Conservation (phyloP, 352 stramenopile genomes). For the Bremia lactucae region DNA sequence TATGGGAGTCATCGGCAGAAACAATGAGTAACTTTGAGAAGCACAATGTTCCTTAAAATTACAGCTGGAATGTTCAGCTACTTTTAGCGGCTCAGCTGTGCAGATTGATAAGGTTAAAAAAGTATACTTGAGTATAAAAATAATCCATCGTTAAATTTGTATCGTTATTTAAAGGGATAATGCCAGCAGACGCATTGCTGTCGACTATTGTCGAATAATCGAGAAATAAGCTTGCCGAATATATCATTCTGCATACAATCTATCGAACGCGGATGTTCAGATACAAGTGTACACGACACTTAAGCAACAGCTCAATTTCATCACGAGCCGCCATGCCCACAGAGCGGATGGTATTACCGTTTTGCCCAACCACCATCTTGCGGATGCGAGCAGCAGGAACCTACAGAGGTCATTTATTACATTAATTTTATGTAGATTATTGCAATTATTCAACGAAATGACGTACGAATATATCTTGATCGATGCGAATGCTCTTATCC, state of each 20-base stretch:
- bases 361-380: conserved; percentile 73
- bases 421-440: neutral
- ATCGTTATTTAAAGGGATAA: too few species aligned
- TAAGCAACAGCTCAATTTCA: conserved; percentile 68
- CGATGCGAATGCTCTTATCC: conserved; percentile 78
- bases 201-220: too few species aligned
- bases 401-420: conserved; percentile 8
- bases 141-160: too few species aligned
- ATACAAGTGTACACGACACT: conserved; percentile 69
- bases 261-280: conserved; percentile 73
- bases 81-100: too few species aligned
- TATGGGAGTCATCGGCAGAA: conserved; percentile 11
- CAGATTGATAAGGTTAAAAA: too few species aligned
- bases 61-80: too few species aligned
- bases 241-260: conserved; percentile 3
- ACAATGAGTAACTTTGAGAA: neutral
- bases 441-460: neutral
- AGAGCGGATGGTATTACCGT: conserved; percentile 65
- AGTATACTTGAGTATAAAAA: too few species aligned
- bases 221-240: too few species aligned
- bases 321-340: conserved; percentile 60
- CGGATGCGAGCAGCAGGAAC: conserved; percentile 60
- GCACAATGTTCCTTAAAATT: too few species aligned
- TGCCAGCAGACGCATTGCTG: too few species aligned
- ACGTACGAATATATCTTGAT: conserved; percentile 84